Base-by-base conservation (phyloP, 495 filamentous ascomycete species). In the Daldinia decipiens region DNA sequence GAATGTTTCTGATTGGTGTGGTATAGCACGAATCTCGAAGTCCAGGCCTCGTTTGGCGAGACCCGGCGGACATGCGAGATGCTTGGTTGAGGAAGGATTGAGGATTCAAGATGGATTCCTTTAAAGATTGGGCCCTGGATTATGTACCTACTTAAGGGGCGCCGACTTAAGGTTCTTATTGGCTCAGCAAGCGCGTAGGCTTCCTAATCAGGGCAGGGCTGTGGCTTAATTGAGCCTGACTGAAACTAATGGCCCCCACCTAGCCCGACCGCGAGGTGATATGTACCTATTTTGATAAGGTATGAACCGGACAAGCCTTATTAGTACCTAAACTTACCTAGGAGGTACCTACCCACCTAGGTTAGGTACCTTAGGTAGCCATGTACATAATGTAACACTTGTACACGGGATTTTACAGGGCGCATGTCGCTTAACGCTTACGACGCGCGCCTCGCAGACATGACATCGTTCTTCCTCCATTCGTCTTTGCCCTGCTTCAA, bases 161-260 rank as follows among this genome's bases (percentile, higher is more conserved):
- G n/a, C n/a, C n/a, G n/a, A n/a, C 64, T 68, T 73, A 69, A 69
- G 34, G 24, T 68, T 73, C 51, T 73, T 47, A 73, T 73, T 73
- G 70, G 70, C 34, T 40, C 59, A 29, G 12, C 47, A 73, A 66
- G 70, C 70, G 70, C 65, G 57, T 40, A 47, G 36, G 26, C 31
- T 68, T 68, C 65, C 56, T 36, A 59, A 66, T 69, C 19, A 15
- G 58, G 60, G 54, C 15, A 47, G 26, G 55, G 27, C 31, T 72
- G 59, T 72, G 65, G 65, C 65, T 68, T 52, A 68, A 68, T 45
- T 17, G 56, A 57, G 27, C 15, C 47, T 43, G 26, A 51, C 58
- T 66, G 68, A 67, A 71, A 71, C 62, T 54, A 26, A 26, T 43
- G 8, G 69, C 69, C 68, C 68, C 68, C 68, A 71, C 43, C 29